Evolutionary conservation across 352 stramenopile species (phyloP).

Genomic region (Phytophthora sp.): DNA sequence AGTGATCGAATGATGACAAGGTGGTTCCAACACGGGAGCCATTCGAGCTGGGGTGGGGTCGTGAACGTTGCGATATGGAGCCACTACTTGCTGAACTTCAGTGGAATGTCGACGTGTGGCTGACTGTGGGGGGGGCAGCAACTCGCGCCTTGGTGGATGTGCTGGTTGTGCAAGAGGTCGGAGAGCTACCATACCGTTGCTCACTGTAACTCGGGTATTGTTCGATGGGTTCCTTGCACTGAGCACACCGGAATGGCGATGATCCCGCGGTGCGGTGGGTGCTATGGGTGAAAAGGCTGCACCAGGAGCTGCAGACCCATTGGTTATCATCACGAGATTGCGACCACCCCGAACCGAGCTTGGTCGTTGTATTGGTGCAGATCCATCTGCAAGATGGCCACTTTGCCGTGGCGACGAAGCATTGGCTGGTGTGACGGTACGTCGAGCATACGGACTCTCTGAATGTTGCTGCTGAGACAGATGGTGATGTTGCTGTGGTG

Average conservation of each 20-base stretch:
- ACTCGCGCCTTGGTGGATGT: slow-evolving; percentile 33
- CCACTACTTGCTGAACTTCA: slow-evolving; percentile 14
- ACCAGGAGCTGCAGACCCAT: slow-evolving; percentile 22
- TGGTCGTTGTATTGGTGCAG: slow-evolving; percentile 31
- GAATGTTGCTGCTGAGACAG: slow-evolving; percentile 19
- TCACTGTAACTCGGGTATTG: slow-evolving; percentile 31
- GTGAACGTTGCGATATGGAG: slow-evolving; percentile 8
- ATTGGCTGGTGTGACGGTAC: slow-evolving; percentile 20
- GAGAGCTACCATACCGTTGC: slow-evolving; percentile 35
- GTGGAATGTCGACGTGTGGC: slow-evolving; percentile 19
- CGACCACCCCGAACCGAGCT: slow-evolving; percentile 56
- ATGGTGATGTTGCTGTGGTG: slow-evolving; percentile 16
- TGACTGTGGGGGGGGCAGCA: slow-evolving; percentile 20
- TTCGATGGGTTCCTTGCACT: slow-evolving; percentile 20
- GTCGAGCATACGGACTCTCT: slow-evolving; percentile 21
- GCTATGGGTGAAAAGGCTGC: slow-evolving; percentile 25
- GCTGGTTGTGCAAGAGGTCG: slow-evolving; percentile 27
- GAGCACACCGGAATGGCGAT: slow-evolving; percentile 25
- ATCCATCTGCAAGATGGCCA: no score
- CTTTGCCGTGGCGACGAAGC: slow-evolving; percentile 7
- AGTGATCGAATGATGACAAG: slow-evolving; percentile 18
- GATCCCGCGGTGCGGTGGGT: slow-evolving; percentile 30
- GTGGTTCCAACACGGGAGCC: slow-evolving; percentile 3
- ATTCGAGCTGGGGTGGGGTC: slow-evolving; percentile 11
- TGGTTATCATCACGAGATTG: slow-evolving; percentile 53